Percentiles rank a stretch among this genome's conserved stretches.
Conservation (phyloP, 306 rosid species). For the Trifolium dubium region DNA sequence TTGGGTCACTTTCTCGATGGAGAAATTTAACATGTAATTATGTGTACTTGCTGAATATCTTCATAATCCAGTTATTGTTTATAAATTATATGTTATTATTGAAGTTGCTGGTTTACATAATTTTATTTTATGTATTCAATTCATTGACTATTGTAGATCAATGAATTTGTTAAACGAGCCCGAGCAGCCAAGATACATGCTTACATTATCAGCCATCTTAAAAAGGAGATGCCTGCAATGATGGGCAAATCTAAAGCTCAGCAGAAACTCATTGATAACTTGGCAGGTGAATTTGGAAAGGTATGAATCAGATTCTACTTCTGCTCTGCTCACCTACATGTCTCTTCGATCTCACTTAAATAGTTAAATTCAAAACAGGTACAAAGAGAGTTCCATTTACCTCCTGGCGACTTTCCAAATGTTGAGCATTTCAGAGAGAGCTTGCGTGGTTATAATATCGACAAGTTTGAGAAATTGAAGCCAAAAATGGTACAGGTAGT, state of each 20-base stretch:
- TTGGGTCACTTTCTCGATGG: background rate
- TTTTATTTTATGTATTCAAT: constrained; percentile 7
- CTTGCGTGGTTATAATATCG: constrained; percentile 67
- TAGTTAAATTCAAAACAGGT: constrained; percentile 55
- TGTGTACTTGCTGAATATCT: background rate
- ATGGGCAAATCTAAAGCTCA: constrained; percentile 88
- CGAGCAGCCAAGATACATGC: constrained; percentile 95
- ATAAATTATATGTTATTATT: constrained; percentile 22
- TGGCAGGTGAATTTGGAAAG: constrained; percentile 81
- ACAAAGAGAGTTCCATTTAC: constrained; percentile 83
- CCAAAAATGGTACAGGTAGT: constrained; percentile 81
- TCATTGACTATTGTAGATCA: constrained; percentile 57
- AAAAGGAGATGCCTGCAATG: constrained; percentile 87
- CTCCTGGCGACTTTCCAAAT: constrained; percentile 86
- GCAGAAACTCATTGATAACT: constrained; percentile 73
- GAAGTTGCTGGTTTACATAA: constrained; percentile 17
- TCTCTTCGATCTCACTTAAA: constrained; percentile 22
- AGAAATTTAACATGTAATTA: background rate
- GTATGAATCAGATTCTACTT: constrained; percentile 48
- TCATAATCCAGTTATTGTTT: constrained; percentile 1
- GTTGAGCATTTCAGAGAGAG: constrained; percentile 73
- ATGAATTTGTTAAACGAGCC: constrained; percentile 92
- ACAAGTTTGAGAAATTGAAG: constrained; percentile 80
- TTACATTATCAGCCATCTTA: constrained; percentile 82
- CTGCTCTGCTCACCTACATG: background rate